Conservation (phyloP, 148 eudicot species). For the Gaultheria prostrata region DNA sequence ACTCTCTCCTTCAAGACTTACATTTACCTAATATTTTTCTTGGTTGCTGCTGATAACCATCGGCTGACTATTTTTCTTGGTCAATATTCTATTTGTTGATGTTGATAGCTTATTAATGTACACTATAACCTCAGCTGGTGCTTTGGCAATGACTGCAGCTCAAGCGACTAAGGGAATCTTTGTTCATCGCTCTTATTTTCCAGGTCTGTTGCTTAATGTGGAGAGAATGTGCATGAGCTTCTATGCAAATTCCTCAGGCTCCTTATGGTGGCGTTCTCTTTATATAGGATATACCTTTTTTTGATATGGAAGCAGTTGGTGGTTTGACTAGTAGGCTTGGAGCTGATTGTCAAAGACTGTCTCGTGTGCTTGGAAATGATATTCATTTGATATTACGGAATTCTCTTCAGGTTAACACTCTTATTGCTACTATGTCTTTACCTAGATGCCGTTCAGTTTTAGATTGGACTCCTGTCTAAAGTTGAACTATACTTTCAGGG, state of each 20-base stretch:
- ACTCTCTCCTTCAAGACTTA: background rate
- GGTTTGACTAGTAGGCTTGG: constrained; percentile 57
- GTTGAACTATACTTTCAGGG: constrained; percentile 37
- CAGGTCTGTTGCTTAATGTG: constrained; percentile 35
- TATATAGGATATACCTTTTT: constrained; percentile 49
- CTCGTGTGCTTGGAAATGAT: constrained; percentile 47
- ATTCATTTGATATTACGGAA: constrained; percentile 46
- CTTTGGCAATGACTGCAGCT: constrained; percentile 31
- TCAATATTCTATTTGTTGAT: background rate
- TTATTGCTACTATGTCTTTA: background rate
- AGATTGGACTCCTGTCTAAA: background rate
- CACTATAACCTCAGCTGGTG: constrained; percentile 6
- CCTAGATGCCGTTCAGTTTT: constrained; percentile 3
- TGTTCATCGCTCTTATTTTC: constrained; percentile 39
- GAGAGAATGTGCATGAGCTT: background rate
- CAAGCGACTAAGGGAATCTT: constrained; percentile 42
- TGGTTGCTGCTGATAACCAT: background rate
- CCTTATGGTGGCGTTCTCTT: constrained; percentile 14
- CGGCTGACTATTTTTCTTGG: background rate
- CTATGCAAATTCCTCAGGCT: constrained; percentile 11
- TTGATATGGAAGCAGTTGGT: constrained; percentile 54
- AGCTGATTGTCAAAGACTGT: constrained; percentile 52
- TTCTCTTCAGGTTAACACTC: constrained; percentile 35
- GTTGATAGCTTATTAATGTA: background rate
- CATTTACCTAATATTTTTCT: background rate